phyloP scores from a whole-genome alignment of 2,329 filamentous ascomycete species.

The Aspergillus clavatus region DNA sequence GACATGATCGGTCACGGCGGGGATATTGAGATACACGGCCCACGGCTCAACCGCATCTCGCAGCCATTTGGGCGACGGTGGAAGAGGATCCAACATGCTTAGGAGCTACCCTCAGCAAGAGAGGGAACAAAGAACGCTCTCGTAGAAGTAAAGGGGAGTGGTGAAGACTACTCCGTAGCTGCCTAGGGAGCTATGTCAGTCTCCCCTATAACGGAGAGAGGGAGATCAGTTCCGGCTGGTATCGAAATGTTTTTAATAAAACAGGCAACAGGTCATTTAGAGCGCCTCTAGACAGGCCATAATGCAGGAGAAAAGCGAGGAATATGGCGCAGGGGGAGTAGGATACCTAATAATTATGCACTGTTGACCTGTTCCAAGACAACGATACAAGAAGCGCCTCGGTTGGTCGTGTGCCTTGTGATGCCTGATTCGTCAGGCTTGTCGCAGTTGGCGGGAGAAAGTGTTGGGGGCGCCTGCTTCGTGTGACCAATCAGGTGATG shows the following conservation, averaged over 20 bases:
- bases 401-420: conserved; percentile 12
- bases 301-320: conserved; percentile 10
- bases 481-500: conserved; percentile 2
- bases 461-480: conserved; percentile 13
- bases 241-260: neutral
- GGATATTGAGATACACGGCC: conserved; percentile 48
- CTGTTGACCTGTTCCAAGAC: neutral
- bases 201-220: neutral
- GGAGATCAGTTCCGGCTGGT: conserved; percentile 1
- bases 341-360: neutral
- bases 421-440: conserved; percentile 16
- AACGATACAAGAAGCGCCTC: conserved; percentile 2
- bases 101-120: conserved; percentile 12
- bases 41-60: conserved; percentile 46
- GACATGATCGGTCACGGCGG: conserved; percentile 55
- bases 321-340: conserved; percentile 6
- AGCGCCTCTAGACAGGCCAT: conserved; percentile 12
- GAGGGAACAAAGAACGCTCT: conserved; percentile 5
- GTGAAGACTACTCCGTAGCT: neutral
- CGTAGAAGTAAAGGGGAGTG: conserved; percentile 2
- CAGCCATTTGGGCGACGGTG: conserved; percentile 49
- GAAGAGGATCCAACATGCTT: conserved; percentile 43
- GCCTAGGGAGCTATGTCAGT: neutral
- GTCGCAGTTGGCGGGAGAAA: conserved; percentile 5
- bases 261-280: conserved; percentile 1